A percentile compares a stretch with the other conserved stretches of the same genome.
Evolutionary conservation across 352 stramenopile genomes (phyloP).

Genomic region (Blastocystis sp.): DNA sequence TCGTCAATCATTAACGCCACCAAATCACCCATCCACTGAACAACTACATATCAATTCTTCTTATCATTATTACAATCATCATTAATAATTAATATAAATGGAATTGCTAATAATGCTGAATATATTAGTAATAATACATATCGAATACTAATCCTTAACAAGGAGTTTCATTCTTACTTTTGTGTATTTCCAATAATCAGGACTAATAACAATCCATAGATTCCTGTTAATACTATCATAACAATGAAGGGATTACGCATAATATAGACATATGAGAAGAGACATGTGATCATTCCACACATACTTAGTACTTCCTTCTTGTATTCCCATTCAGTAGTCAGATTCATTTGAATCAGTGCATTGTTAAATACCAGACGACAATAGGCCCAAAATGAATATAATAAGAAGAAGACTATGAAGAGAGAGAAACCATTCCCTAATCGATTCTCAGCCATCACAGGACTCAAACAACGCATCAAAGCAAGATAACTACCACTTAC

Average conservation of each 20-base stretch:
- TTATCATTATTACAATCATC: not conserved
- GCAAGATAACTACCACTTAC: not conserved
- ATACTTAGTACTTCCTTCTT: not conserved
- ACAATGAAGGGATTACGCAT: not conserved
- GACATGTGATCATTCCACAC: not conserved
- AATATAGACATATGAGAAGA: not conserved
- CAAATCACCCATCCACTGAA: not conserved
- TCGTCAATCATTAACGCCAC: not conserved
- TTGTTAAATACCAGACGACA: conserved; percentile 2
- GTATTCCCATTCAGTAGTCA: conserved; percentile 14
- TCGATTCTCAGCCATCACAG: not conserved
- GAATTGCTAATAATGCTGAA: not conserved
- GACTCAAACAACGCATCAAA: not conserved
- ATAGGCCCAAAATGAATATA: conserved; percentile 16
- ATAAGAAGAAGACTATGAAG: conserved; percentile 4
- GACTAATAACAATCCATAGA: not conserved
- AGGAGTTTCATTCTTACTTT: not conserved
- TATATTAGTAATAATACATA: not conserved
- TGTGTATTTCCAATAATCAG: not conserved
- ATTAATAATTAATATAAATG: conserved; percentile 1
- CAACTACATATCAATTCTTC: not conserved
- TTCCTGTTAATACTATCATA: not conserved
- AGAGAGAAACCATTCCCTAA: not conserved
- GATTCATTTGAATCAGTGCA: not conserved
- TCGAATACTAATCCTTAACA: not conserved